Percentiles rank a stretch among this genome's conserved stretches.
Conservation (phyloP, 2,329 filamentous ascomycete genomes). For the Gaeumannomyces sp. region DNA sequence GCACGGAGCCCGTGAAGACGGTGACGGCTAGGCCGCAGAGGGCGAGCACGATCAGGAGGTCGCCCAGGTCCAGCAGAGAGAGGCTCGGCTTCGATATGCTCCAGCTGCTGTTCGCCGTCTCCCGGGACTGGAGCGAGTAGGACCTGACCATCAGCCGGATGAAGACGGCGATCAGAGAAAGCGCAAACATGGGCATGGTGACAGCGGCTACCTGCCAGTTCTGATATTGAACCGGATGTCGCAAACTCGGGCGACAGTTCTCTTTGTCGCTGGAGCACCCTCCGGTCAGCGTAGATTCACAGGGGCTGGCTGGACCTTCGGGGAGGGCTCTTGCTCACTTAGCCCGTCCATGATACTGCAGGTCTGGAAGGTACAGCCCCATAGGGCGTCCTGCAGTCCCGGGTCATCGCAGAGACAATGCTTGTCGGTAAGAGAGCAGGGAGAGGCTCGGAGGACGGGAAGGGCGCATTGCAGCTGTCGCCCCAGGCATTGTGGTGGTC, state of each 20-base stretch:
- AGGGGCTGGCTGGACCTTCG: neutral
- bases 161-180: neutral
- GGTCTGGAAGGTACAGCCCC: neutral
- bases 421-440: neutral
- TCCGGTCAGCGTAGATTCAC: neutral
- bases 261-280: neutral
- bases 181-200: neutral
- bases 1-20: neutral
- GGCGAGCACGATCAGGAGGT: slow-evolving; percentile 1
- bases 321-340: neutral
- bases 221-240: neutral
- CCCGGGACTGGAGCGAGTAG: neutral
- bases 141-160: neutral
- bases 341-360: neutral
- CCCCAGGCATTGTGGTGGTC: neutral
- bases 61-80: neutral
- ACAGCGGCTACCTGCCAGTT: neutral
- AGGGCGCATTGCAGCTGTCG: slow-evolving; percentile 1
- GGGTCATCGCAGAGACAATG: neutral
- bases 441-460: neutral
- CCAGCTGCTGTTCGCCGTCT: neutral
- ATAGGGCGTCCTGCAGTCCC: neutral
- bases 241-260: neutral
- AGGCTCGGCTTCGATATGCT: neutral
- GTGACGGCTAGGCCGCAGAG: neutral